These are phyloP conservation scores for Micractinium conductrix DNA, from an alignment of 139 green algal genomes.

Conservation along the genomic window DNA sequence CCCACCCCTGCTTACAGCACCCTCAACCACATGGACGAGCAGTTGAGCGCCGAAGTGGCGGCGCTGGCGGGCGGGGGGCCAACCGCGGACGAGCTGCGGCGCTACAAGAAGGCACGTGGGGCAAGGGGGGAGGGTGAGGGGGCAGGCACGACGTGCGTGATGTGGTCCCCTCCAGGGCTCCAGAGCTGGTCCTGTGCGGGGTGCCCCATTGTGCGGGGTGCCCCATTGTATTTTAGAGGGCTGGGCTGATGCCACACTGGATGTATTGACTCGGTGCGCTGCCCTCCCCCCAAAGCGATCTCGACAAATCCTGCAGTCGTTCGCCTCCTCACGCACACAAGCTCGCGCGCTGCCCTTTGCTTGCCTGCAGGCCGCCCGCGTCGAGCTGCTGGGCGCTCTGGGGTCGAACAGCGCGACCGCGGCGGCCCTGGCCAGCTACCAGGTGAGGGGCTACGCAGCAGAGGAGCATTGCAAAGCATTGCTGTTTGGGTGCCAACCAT, in stretches of 20 bases:
- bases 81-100: constrained; percentile 52
- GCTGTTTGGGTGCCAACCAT: not conserved
- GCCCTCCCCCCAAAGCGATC: too few relatives aligned
- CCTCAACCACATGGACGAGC: constrained; percentile 39
- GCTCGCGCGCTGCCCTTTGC: too few relatives aligned
- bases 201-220: too few relatives aligned
- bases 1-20: not conserved
- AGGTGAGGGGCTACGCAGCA: constrained; percentile 44
- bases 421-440: constrained; percentile 55
- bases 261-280: too few relatives aligned
- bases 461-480: not conserved
- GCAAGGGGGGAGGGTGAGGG: not conserved
- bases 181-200: too few relatives aligned
- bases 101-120: constrained; percentile 41
- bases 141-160: too few relatives aligned
- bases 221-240: too few relatives aligned
- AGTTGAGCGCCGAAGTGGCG: constrained; percentile 49
- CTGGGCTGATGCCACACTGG: too few relatives aligned
- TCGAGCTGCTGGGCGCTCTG: constrained; percentile 54
- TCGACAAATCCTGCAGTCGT: too few relatives aligned
- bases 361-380: constrained; percentile 40
- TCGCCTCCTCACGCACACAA: too few relatives aligned
- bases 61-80: constrained; percentile 53
- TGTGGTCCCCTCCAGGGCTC: too few relatives aligned
- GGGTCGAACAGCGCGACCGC: constrained; percentile 66